Base-by-base conservation (phyloP, 2,329 filamentous ascomycete species). In the Aspergillus bombycis region DNA sequence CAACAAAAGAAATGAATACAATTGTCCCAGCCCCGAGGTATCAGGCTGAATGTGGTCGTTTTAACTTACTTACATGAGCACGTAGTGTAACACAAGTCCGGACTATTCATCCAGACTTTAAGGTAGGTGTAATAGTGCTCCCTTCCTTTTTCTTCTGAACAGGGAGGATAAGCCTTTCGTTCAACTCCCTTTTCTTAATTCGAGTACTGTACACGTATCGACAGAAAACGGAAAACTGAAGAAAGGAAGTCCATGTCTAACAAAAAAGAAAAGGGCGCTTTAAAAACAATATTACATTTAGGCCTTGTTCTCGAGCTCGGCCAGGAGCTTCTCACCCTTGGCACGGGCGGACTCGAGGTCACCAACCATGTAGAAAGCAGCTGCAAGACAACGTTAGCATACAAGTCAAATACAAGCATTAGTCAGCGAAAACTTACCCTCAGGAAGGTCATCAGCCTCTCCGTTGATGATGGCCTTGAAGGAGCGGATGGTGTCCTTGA, bases 321-420 rank as follows among this genome's bases (percentile, higher is more conserved):
- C 94, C 80, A 99, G 86, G 87, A 99, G 98, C 93, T 98, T 97
- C 90, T 97, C 94, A 86, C 94, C 95, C 93, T 99, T 99, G 78
- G 87, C 89, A 80, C 91, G 91, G 73, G 94, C 95, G 70, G 92
- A 93, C 75, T 92, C 92, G 75, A 98, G 89, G 86, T 97, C 91
- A 81, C 95, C 95, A 81, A 98, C 94, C 94, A 97, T 97, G 91
- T 97, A 97, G 90, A 97, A 89, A 78, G 88, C 88, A 84, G 82
- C 81, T 85, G 70, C 63, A 61, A 62, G 43, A 62, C n/a, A 46
- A 86, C 63, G 50, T 62, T 59, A 65, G 65, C 46, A 21, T 32
- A n/a, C 12, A 11, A 3, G 2, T n/a, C 4, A 58, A 30, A 12
- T 3, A 56, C 3, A 46, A 38, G 55, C 19, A 5, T 12, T 8